These are phyloP conservation scores for Parmelia sp. DNA, from an alignment of 495 filamentous ascomycete genomes.

Conservation along the genomic window DNA sequence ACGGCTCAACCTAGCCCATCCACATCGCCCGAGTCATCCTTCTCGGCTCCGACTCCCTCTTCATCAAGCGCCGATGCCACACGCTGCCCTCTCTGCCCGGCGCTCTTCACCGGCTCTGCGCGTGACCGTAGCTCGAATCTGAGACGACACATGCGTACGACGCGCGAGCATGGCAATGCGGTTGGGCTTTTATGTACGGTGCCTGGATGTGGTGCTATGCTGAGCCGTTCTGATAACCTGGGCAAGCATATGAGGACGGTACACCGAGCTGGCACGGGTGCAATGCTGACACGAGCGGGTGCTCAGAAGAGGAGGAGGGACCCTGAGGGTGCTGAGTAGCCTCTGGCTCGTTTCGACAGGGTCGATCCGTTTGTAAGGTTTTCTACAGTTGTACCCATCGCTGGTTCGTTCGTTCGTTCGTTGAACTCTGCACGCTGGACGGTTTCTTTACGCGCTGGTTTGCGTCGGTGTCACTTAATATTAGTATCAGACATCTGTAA, in stretches of 20 bases:
- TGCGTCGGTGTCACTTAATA: not conserved
- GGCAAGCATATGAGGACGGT: conserved; percentile 8
- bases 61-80: not conserved
- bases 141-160: conserved; percentile 6
- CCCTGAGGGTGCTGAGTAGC: not conserved
- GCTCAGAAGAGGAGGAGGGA: not conserved
- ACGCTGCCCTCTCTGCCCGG: conserved; percentile 3
- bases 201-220: not conserved
- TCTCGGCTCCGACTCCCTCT: conserved; percentile 1
- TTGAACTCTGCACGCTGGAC: not conserved
- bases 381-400: not conserved
- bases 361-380: not conserved
- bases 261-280: not conserved
- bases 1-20: not conserved
- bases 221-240: conserved; percentile 17
- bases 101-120: conserved; percentile 6
- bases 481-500: not conserved
- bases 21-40: conserved; percentile 1
- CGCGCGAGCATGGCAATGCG: not conserved
- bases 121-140: conserved; percentile 12
- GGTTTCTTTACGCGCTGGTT: not conserved
- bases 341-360: not conserved
- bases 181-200: not conserved
- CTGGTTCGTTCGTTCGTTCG: not conserved
- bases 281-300: not conserved